Evolutionary conservation across 164 flowering plant species (phyloP).

Genomic region (Pachysandra terminalis): DNA sequence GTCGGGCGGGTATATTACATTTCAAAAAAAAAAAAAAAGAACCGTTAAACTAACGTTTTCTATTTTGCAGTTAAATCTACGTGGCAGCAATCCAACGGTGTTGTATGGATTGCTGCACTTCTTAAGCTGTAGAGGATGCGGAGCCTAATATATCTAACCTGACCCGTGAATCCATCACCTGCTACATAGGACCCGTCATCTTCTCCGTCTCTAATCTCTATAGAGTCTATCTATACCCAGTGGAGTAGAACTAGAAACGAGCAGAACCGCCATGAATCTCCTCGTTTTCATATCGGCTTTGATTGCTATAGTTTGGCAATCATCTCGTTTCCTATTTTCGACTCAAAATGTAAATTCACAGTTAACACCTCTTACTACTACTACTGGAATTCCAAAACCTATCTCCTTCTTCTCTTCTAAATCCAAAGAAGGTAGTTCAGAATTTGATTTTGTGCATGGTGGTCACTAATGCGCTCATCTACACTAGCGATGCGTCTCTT

Average conservation of each 20-base stretch:
- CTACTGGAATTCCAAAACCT: too few species aligned
- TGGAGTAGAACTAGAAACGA: neutral
- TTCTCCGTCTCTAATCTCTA: neutral
- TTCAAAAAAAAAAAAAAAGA: too few species aligned
- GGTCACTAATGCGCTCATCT: constrained; percentile 62
- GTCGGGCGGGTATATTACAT: too few species aligned
- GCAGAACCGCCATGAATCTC: constrained; percentile 3
- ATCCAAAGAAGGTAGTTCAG: neutral
- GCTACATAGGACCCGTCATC: neutral
- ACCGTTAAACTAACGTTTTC: too few species aligned
- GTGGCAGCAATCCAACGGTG: too few species aligned
- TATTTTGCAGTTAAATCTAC: too few species aligned
- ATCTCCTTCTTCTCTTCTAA: neutral
- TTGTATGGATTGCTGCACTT: too few species aligned
- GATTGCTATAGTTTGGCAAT: constrained; percentile 17
- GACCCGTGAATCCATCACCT: too few species aligned
- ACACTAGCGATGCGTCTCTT: constrained; percentile 65
- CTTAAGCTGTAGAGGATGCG: too few species aligned
- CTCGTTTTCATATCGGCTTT: constrained; percentile 16
- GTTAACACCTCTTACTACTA: too few species aligned
- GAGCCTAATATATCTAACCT: too few species aligned
- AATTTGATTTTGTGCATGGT: constrained; percentile 25
- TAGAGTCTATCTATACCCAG: too few species aligned
- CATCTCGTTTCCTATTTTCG: constrained; percentile 12
- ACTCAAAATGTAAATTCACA: constrained; percentile 4